These are phyloP conservation scores for Alliaria petiolata DNA, from an alignment of 345 rosid genomes.

Conservation along the genomic window DNA sequence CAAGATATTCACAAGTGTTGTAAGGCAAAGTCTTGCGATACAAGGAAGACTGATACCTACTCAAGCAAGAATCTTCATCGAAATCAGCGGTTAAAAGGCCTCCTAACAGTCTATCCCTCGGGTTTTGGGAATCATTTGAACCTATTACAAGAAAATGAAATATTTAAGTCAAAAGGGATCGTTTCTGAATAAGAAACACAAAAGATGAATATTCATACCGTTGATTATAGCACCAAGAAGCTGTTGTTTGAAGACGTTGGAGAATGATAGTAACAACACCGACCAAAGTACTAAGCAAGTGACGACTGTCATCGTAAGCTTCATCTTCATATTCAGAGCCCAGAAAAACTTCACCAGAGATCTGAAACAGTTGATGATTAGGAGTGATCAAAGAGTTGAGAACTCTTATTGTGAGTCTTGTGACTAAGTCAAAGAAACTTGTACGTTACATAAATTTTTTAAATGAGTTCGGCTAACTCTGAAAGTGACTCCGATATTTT, in stretches of 20 bases:
- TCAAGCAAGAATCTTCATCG: conserved; percentile 27
- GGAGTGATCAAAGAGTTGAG: not conserved
- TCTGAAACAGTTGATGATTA: not conserved
- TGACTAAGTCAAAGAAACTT: conserved; percentile 14
- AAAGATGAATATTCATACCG: conserved; percentile 2
- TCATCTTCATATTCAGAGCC: conserved; percentile 5
- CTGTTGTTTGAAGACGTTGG: conserved; percentile 19
- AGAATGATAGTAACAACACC: not conserved
- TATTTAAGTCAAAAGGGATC: not conserved
- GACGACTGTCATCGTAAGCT: conserved; percentile 9
- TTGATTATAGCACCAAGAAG: not conserved
- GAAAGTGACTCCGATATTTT: not conserved
- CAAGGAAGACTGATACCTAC: conserved; percentile 27
- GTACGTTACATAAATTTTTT: conserved; percentile 1
- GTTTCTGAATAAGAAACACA: not conserved
- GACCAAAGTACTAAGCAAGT: conserved; percentile 28
- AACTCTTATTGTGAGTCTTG: not conserved
- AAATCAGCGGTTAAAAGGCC: conserved; percentile 34
- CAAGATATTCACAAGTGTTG: conserved; percentile 26
- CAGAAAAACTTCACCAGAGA: not conserved
- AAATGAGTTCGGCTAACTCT: not conserved
- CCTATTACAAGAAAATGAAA: not conserved
- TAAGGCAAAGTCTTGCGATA: conserved; percentile 30
- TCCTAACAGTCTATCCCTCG: conserved; percentile 25
- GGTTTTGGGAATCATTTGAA: not conserved